phyloP scores from a whole-genome alignment of 1,139 yeast species.

The Pichia sp. region DNA sequence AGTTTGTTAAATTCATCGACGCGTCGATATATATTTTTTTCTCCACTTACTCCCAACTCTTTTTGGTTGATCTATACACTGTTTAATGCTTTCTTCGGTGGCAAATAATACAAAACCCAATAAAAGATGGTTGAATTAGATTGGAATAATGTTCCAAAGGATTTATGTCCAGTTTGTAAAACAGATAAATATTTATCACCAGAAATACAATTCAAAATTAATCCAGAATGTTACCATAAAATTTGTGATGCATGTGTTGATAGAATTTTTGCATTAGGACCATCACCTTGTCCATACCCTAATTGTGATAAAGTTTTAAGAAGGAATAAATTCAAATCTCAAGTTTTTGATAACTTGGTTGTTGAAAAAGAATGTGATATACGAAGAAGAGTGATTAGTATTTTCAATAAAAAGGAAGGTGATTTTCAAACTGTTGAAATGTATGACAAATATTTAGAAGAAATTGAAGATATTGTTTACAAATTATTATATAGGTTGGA shows the following conservation, averaged over 20 bases:
- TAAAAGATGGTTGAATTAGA: slow-evolving; percentile 27
- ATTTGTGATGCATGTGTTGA: slow-evolving; percentile 97
- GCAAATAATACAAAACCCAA: background rate
- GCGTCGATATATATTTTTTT: background rate
- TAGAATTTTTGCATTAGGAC: slow-evolving; percentile 87
- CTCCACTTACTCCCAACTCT: background rate
- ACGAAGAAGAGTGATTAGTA: slow-evolving; percentile 66
- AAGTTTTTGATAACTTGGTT: slow-evolving; percentile 79
- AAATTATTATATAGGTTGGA: slow-evolving; percentile 68
- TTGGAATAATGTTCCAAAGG: slow-evolving; percentile 39
- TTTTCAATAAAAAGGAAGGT: slow-evolving; percentile 74
- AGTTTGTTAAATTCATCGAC: background rate
- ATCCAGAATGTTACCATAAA: slow-evolving; percentile 96
- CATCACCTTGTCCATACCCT: slow-evolving; percentile 94
- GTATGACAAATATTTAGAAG: slow-evolving; percentile 75
- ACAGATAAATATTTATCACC: slow-evolving; percentile 93
- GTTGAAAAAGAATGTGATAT: slow-evolving; percentile 93
- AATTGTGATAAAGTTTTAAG: slow-evolving; percentile 83
- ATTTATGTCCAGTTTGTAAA: slow-evolving; percentile 97
- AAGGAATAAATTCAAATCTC: slow-evolving; percentile 85
- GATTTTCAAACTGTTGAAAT: slow-evolving; percentile 58
- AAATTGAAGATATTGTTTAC: slow-evolving; percentile 73
- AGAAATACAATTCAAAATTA: slow-evolving; percentile 83
- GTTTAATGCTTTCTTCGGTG: no score
- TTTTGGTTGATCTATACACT: no score